phyloP scores from a whole-genome alignment of 306 rosid genomes.

The Glycyrrhiza uralensis region DNA sequence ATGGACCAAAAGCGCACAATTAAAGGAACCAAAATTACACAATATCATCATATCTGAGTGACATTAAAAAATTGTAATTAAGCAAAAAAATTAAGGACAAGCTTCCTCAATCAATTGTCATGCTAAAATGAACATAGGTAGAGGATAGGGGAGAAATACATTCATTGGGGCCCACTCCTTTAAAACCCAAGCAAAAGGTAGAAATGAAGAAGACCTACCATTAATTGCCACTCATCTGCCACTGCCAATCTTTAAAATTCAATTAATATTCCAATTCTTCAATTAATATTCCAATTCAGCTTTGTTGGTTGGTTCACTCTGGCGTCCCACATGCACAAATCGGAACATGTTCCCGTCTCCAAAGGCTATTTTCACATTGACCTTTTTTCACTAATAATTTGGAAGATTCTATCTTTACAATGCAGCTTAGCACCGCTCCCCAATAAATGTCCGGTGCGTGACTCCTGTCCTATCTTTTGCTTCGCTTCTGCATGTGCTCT shows the following conservation, averaged over 20 bases:
- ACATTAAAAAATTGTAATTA: too few relatives aligned
- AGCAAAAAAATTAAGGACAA: too few relatives aligned
- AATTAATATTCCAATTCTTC: background rate
- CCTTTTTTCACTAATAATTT: conserved; percentile 26
- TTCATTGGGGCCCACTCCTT: background rate
- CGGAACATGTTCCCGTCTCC: conserved; percentile 19
- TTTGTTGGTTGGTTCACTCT: conserved; percentile 18
- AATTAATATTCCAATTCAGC: background rate
- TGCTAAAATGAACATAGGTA: background rate
- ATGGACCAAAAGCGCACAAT: too few relatives aligned
- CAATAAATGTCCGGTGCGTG: background rate
- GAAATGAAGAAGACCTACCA: background rate
- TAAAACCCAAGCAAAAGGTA: background rate
- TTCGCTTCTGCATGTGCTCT: conserved; percentile 35
- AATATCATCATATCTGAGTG: too few relatives aligned
- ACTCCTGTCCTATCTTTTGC: background rate
- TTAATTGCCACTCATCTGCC: background rate
- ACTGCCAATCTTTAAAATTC: background rate
- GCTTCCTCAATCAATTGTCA: too few relatives aligned
- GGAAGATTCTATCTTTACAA: conserved; percentile 14
- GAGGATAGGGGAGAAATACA: background rate
- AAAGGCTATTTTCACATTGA: conserved; percentile 15
- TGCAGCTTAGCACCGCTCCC: background rate
- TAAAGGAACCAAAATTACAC: too few relatives aligned
- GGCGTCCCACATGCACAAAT: conserved; percentile 19